Percentiles rank a stretch among this genome's conserved stretches.
Evolutionary conservation across 495 filamentous ascomycete species (phyloP).

Genomic region (Aspergillus olivimuriae): DNA sequence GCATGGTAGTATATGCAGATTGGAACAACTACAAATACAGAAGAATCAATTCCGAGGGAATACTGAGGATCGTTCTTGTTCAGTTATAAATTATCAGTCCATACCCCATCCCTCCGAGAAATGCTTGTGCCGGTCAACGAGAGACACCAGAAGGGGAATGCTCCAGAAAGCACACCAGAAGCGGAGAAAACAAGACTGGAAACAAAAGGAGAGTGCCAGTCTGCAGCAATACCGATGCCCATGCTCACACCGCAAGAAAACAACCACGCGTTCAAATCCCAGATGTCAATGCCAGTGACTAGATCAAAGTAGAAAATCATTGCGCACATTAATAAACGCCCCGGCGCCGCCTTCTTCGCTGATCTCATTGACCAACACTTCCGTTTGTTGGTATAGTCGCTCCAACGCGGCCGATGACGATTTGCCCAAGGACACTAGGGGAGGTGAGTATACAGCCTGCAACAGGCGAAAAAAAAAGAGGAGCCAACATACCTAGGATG

Average conservation of each 20-base stretch:
- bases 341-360: slow-evolving; percentile 77
- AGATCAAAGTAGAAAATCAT: slow-evolving; percentile 50
- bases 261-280: slow-evolving; percentile 3
- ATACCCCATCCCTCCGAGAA: too few species aligned
- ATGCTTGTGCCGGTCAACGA: too few species aligned
- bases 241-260: background rate
- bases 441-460: background rate
- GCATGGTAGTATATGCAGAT: too few species aligned
- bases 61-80: too few species aligned
- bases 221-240: too few species aligned
- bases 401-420: slow-evolving; percentile 83
- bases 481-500: slow-evolving; percentile 66
- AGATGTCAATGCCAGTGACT: slow-evolving; percentile 6
- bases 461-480: slow-evolving; percentile 3
- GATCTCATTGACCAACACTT: slow-evolving; percentile 75
- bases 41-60: too few species aligned
- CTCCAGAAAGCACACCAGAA: too few species aligned
- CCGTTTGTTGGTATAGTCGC: slow-evolving; percentile 79
- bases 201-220: too few species aligned
- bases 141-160: too few species aligned
- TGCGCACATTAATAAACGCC: slow-evolving; percentile 76
- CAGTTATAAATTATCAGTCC: too few species aligned
- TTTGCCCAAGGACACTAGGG: slow-evolving; percentile 78
- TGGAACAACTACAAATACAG: too few species aligned
- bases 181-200: too few species aligned